Evolutionary conservation across 768 basidiomycete species (phyloP), one percentile per base, ranked within the genome.

Genomic region (Lactarius akahatsu): DNA sequence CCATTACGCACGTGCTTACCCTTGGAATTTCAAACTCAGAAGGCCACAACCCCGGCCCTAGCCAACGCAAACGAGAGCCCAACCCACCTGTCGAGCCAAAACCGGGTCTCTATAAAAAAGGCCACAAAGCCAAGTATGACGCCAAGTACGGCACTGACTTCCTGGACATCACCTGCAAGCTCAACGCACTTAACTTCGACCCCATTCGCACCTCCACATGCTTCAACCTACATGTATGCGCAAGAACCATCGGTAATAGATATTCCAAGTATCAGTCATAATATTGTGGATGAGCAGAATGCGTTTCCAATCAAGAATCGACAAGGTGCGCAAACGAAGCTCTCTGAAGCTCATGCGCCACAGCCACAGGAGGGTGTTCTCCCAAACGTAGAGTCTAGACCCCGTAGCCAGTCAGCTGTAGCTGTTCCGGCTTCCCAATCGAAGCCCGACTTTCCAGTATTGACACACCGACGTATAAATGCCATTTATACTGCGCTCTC

Each of bases 391-490:
- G 56, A 10, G 56, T 18, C 56, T 57, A 30, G 34, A 36, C 23
- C 30, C 9, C 34, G 26, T 40, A 55, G 36, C 30, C 52, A 13
- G 34, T 40, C 34, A 9, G 36, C 36, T 32, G 34, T n/a, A 1
- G 32, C 40, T 47, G 28, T 28, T 32, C 5, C 41, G 10, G 38
- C 32, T 34, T 43, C 32, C 13, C 5, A 6, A 10, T 18, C 34
- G 26, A 36, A 11, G 34, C 36, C 9, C 34, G 52, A 32, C 58
- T 43, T 26, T 16, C 58, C 58, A 26, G 11, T 16, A 32, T 40
- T 18, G 41, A 34, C 43, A 16, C 7, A 50, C 52, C 55, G 28
- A 57, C 43, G 60, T 56, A 58, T 56, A 34, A 18, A 65, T 38
- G 23, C 56, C 26, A 3, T 11, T 18, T 26, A 32, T 23, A 38